Evolutionary conservation across 441 rosid species (phyloP), one percentile per base, ranked within the genome.

Genomic region (Macaranga tanarius): DNA sequence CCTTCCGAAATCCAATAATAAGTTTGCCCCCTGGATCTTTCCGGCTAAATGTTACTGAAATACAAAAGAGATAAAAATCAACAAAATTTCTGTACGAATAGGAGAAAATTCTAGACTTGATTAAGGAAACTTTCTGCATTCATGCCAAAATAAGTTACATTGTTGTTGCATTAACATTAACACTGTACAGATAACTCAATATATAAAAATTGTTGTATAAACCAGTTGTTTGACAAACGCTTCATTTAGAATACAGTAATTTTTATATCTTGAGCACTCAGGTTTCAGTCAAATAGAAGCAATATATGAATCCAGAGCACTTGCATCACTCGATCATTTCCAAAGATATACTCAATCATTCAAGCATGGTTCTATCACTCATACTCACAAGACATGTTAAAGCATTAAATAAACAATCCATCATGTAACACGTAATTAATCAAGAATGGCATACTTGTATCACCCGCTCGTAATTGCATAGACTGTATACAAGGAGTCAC

Each of bases 401-500:
- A 22, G 42, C 47, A 55, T 16, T 12, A 44, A 12, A 17, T 17
- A 6, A 12, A 58, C 44, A 23, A 44, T 70, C 31, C 70, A 25
- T 7, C 5, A 11, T 40, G 26, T 26, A 47, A 26, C 19, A 22
- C n/a, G 40, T 62, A 52, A 16, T 48, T 17, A 45, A 8, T 12
- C 48, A 45, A 8, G 15, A 26, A 59, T 54, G 51, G 26, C 81
- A 34, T 87, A 95, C 99, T 91, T 79, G 93, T 95, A 79, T 95
- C 99, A 67, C 98, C 98, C 44, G 99, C 99, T 75, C 68, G 88
- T 65, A 95, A 82, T 80, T 88, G 89, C 99, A 95, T 91, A 67
- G 96, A 86, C 77, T 95, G 98, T 79, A 95, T 95, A 86, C 99
- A 95, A 74, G 99, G 98, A 63, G 98, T 95, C 70, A 95, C 98